Evolutionary conservation across 1,284 basidiomycete genomes (phyloP).

Genomic region (Pseudozyma hubeiensis): DNA sequence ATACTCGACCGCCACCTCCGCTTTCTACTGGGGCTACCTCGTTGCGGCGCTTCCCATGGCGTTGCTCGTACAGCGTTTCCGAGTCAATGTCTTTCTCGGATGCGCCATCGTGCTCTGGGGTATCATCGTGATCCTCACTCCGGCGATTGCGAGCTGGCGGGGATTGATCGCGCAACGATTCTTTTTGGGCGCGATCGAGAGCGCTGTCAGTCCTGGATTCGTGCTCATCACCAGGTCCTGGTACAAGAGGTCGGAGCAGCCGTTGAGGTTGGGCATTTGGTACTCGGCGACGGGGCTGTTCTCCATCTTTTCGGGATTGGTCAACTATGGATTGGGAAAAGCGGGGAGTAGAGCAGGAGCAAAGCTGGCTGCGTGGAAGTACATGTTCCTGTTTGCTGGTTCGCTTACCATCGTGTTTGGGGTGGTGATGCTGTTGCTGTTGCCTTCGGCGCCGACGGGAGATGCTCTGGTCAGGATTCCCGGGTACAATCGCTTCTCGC

Average conservation of each 20-base stretch:
- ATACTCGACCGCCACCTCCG: conserved; percentile 52
- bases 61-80: conserved; percentile 70
- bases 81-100: conserved; percentile 67
- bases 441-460: conserved; percentile 70
- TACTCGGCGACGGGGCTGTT: conserved; percentile 72
- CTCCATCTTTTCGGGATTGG: conserved; percentile 70
- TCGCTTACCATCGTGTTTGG: conserved; percentile 71
- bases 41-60: conserved; percentile 71
- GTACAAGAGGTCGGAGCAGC: conserved; percentile 70
- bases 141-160: conserved; percentile 67
- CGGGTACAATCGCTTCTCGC: conserved; percentile 54
- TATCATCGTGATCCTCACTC: conserved; percentile 71
- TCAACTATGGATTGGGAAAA: conserved; percentile 72
- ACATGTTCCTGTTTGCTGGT: conserved; percentile 72
- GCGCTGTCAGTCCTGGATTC: conserved; percentile 72
- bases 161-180: conserved; percentile 71
- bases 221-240: conserved; percentile 71
- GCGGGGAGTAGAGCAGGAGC: conserved; percentile 64
- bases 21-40: conserved; percentile 73
- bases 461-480: conserved; percentile 47
- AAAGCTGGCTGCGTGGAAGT: conserved; percentile 71
- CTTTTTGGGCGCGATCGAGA: conserved; percentile 63
- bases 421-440: conserved; percentile 69
- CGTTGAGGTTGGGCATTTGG: conserved; percentile 69
- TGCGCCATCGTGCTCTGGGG: conserved; percentile 70